Percentiles rank a stretch among this genome's conserved stretches.
Conservation (phyloP, 2,329 filamentous ascomycete genomes). For the Apiospora sp. region DNA sequence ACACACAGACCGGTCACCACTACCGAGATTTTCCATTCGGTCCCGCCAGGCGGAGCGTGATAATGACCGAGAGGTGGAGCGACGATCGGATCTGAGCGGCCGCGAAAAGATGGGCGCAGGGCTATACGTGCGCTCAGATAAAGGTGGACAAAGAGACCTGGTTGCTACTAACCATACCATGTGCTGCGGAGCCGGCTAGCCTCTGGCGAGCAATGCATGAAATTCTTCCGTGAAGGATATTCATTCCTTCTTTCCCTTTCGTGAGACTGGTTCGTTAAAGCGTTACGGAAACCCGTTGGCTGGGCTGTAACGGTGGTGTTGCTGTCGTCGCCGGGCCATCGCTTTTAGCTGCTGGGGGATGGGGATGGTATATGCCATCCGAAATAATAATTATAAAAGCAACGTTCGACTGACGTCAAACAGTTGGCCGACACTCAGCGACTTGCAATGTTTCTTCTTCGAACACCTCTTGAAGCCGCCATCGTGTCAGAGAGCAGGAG, state of each 20-base stretch:
- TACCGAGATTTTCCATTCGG: constrained; percentile 11
- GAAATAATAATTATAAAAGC: neutral
- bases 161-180: constrained; percentile 6
- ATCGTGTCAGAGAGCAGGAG: constrained; percentile 1
- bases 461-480: constrained; percentile 16
- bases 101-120: neutral
- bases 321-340: neutral
- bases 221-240: neutral
- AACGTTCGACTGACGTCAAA: neutral
- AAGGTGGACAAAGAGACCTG: neutral
- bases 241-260: neutral
- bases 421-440: neutral
- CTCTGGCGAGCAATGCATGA: neutral
- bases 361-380: constrained; percentile 2
- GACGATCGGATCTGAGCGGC: constrained; percentile 19
- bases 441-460: constrained; percentile 16
- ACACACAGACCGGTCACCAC: neutral
- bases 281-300: too few relatives aligned
- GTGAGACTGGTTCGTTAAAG: neutral
- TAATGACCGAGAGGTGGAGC: constrained; percentile 18
- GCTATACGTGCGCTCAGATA: constrained; percentile 14
- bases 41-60: constrained; percentile 11
- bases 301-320: neutral
- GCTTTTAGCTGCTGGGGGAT: neutral
- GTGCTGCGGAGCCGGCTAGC: neutral